A percentile compares a stretch with the other conserved stretches of the same genome.
Evolutionary conservation across 106 monocot genomes (phyloP).

Genomic region (Alisma plantagoaquatica): DNA sequence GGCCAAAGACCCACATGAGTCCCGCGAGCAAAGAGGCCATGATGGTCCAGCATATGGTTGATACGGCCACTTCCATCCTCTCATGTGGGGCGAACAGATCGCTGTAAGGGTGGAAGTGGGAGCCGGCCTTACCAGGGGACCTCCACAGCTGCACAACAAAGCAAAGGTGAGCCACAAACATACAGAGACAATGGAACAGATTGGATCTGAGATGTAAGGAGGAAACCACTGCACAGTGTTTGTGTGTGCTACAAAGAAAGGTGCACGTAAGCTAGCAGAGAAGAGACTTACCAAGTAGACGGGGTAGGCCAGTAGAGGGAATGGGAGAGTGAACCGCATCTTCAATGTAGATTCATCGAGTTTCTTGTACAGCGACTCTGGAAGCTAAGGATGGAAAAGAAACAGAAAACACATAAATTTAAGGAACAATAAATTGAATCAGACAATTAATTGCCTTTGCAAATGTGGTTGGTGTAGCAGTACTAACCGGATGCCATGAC

Average conservation of each 20-base stretch:
- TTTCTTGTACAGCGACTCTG: constrained; percentile 27
- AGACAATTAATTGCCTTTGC: neutral
- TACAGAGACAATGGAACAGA: too few relatives aligned
- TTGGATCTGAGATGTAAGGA: too few relatives aligned
- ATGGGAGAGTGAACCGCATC: constrained; percentile 41
- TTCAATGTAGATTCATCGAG: constrained; percentile 23
- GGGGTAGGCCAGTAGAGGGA: constrained; percentile 43
- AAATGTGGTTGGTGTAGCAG: neutral
- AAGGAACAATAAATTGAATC: neutral
- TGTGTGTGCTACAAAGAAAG: neutral
- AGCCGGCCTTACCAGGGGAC: constrained; percentile 22
- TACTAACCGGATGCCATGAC: constrained; percentile 37
- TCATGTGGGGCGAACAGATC: constrained; percentile 18
- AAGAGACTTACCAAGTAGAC: constrained; percentile 36
- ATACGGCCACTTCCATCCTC: constrained; percentile 16
- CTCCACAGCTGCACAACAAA: constrained; percentile 8
- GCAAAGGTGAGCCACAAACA: neutral
- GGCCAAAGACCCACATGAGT: constrained; percentile 1
- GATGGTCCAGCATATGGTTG: constrained; percentile 19
- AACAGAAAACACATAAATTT: neutral
- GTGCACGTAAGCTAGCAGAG: neutral
- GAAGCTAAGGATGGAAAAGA: neutral
- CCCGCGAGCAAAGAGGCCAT: constrained; percentile 14
- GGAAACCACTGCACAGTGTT: too few relatives aligned
- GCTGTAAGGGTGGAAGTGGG: constrained; percentile 23